Conservation (phyloP, 2,329 filamentous ascomycete genomes). For the Trichoderma atroviride region DNA sequence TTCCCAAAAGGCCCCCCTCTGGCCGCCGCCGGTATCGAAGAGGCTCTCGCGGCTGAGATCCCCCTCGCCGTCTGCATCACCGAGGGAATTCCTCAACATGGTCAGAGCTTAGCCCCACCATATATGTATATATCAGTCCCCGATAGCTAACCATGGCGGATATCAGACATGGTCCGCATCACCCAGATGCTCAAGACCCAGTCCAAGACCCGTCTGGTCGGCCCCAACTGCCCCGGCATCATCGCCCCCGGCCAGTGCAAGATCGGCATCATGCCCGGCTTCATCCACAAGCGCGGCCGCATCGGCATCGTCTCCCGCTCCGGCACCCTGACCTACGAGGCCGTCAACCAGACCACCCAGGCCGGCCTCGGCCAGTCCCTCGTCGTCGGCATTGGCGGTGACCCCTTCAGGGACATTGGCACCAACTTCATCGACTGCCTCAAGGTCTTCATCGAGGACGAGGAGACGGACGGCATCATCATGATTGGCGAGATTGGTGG, state of each 20-base stretch:
- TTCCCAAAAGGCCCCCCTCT: constrained; percentile 74
- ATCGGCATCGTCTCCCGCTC: constrained; percentile 98
- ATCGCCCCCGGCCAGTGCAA: constrained; percentile 97
- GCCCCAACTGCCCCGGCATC: constrained; percentile 97
- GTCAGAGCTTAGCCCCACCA: constrained; percentile 52
- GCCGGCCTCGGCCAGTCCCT: constrained; percentile 96
- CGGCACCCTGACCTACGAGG: constrained; percentile 98
- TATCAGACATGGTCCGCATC: constrained; percentile 96
- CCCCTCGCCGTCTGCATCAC: constrained; percentile 96
- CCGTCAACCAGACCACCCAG: constrained; percentile 98
- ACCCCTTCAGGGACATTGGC: constrained; percentile 97
- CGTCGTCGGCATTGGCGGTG: constrained; percentile 96
- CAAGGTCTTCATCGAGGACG: constrained; percentile 92
- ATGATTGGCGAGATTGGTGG: constrained; percentile 99
- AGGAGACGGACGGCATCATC: constrained; percentile 98
- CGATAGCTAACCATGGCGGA: constrained; percentile 9
- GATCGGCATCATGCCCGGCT: constrained; percentile 99
- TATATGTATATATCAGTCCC: not conserved
- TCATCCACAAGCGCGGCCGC: constrained; percentile 99
- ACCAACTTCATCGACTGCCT: constrained; percentile 99
- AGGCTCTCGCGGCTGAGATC: constrained; percentile 90
- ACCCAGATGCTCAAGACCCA: constrained; percentile 98
- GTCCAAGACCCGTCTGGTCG: constrained; percentile 93
- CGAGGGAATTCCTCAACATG: constrained; percentile 96
- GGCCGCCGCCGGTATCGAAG: constrained; percentile 93